Evolutionary conservation across 371 early-diverging fungal species (phyloP), one percentile per base, ranked within the genome.

Genomic region (Mortierella sp.): DNA sequence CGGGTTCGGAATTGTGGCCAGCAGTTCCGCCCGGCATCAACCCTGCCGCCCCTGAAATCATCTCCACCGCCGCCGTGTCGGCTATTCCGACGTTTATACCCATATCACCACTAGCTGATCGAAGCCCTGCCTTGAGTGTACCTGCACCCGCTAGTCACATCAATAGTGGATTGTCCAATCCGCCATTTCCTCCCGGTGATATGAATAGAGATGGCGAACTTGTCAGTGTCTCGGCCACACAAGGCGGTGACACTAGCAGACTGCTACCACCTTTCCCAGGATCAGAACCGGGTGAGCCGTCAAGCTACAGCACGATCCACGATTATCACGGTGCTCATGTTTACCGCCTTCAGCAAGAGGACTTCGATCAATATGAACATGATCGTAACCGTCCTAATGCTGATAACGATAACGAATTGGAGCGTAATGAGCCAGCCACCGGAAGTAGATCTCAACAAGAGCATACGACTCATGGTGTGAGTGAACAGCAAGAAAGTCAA

Each of bases 151-250:
- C 40, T 13, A 37, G 2, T 37, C 10, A 13, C 13, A 37, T 10
- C 40, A 37, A 37, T 37, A 13, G 40, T 8, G 13, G 40, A 8
- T 10, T 37, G 49, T 0, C 17, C 63, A 28, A 49, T 64, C 34
- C 31, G 15, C 19, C 40, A 57, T 45, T 57, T 47, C 28, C 58
- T 64, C 40, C 40, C 13, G 8, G 40, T 37, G 17, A 65, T 37
- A 72, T 66, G 72, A 72, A 60, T 45, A 57, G 66, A 26, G 49
- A 49, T 12, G 49, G 49, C 49, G 49, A 49, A 19, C 23, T 49
- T 19, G 49, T 49, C 49, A 19, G 49, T 49, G 19, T 23, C 49
- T 49, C 49, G 22, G 49, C 19, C 1, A 23, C 19, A 6, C 22
- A 49, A 7, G 19, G 49, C 8, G 43, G 43, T 17, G 17, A 17